A percentile compares a stretch with the other conserved stretches of the same genome.
Evolutionary conservation across 2,329 filamentous ascomycete species (phyloP).

Genomic region (Botrytis squamosa): DNA sequence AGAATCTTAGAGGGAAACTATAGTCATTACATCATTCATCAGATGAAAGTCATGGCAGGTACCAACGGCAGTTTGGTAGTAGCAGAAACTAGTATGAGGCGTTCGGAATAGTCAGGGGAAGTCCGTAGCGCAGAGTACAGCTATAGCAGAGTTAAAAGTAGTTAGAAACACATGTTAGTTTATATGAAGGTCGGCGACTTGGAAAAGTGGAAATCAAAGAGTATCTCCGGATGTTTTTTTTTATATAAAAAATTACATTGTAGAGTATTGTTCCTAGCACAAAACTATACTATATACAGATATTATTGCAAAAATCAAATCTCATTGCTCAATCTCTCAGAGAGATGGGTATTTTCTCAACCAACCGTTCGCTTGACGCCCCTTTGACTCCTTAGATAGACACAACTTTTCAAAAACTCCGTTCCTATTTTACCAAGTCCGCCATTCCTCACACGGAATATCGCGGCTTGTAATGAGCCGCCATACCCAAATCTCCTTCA

Average conservation of each 20-base stretch:
- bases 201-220: not conserved
- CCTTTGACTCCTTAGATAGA: not conserved
- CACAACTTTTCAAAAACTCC: not conserved
- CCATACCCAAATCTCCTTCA: no score
- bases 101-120: not conserved
- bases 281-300: not conserved
- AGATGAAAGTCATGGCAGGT: not conserved
- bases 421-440: not conserved
- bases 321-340: not conserved
- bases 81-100: not conserved
- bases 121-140: not conserved
- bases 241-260: not conserved
- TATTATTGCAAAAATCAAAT: not conserved
- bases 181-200: not conserved
- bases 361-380: not conserved
- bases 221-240: not conserved
- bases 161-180: not conserved
- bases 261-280: not conserved
- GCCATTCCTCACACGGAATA: not conserved
- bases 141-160: accelerated
- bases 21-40: not conserved
- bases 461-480: not conserved
- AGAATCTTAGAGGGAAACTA: not conserved
- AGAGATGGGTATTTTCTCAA: not conserved
- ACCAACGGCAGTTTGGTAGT: not conserved